These are phyloP conservation scores for Tetracladium maxilliforme DNA, from an alignment of 2,329 filamentous ascomycete genomes.

Conservation along the genomic window DNA sequence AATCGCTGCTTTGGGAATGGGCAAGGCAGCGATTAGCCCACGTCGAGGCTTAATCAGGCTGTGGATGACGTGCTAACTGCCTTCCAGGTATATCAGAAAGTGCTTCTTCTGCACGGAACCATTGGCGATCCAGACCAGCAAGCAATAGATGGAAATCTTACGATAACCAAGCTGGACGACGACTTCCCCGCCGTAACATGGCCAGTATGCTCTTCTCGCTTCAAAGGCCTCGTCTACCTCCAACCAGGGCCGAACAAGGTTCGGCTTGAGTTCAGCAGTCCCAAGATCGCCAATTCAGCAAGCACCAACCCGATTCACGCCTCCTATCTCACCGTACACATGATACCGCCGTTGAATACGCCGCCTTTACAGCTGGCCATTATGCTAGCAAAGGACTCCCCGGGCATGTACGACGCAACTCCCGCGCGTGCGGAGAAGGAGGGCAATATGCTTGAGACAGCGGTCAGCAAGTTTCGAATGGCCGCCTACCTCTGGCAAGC, in stretches of 20 bases:
- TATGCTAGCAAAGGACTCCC: constrained; percentile 75
- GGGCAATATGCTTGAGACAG: constrained; percentile 68
- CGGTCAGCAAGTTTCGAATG: constrained; percentile 85
- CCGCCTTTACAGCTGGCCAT: constrained; percentile 86
- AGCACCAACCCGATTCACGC: constrained; percentile 58
- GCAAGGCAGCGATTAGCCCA: too few species aligned
- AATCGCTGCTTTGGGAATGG: too few species aligned
- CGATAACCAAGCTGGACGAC: constrained; percentile 71
- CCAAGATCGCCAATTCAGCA: constrained; percentile 59
- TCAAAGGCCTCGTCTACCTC: constrained; percentile 86
- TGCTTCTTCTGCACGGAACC: constrained; percentile 67
- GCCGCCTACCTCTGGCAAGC: constrained; percentile 94
- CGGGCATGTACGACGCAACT: constrained; percentile 68
- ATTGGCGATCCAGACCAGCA: constrained; percentile 59
- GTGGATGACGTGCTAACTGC: constrained; percentile 9
- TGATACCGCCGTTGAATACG: constrained; percentile 61
- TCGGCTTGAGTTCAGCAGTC: constrained; percentile 75
- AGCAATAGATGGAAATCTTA: constrained; percentile 64
- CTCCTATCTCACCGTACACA: constrained; percentile 71
- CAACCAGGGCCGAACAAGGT: constrained; percentile 79
- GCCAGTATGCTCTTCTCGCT: constrained; percentile 80
- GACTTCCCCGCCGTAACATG: constrained; percentile 69
- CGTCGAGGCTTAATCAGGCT: constrained; percentile 2
- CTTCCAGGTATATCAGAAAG: constrained; percentile 74
- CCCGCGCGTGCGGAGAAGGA: constrained; percentile 64